phyloP scores from a whole-genome alignment of 2,329 filamentous ascomycete genomes.

The Aspergillus luchuensis region DNA sequence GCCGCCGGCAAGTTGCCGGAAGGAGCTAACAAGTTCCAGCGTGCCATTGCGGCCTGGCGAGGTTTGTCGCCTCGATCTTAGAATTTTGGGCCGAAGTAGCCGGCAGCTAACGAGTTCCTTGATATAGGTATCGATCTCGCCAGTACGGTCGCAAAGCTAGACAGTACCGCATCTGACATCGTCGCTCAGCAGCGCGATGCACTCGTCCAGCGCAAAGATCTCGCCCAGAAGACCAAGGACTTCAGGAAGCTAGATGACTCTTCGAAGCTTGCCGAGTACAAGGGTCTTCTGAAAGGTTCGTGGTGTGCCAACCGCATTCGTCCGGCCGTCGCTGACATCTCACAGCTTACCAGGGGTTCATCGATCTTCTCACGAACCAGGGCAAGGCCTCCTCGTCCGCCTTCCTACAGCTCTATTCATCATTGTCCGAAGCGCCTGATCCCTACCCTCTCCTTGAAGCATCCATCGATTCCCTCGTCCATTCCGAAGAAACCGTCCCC shows the following conservation, averaged over 20 bases:
- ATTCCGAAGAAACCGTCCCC: conserved; percentile 89
- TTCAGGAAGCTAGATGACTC: conserved; percentile 92
- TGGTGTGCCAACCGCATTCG: neutral
- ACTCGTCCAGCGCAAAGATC: conserved; percentile 92
- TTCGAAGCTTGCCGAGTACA: conserved; percentile 83
- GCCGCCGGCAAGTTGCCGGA: conserved; percentile 45
- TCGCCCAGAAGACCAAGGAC: conserved; percentile 99
- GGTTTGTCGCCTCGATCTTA: conserved; percentile 56
- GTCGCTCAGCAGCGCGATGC: conserved; percentile 91
- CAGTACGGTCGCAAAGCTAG: conserved; percentile 78
- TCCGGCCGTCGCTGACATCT: conserved; percentile 13
- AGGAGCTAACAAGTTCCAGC: conserved; percentile 90
- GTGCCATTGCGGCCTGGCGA: conserved; percentile 93
- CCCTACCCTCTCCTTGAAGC: conserved; percentile 95
- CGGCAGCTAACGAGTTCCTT: conserved; percentile 6
- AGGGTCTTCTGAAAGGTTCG: conserved; percentile 80
- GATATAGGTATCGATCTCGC: conserved; percentile 79
- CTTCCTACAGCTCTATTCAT: conserved; percentile 90
- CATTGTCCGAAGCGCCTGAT: conserved; percentile 91
- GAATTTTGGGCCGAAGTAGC: neutral
- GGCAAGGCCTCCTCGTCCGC: conserved; percentile 91
- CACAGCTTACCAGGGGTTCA: conserved; percentile 91
- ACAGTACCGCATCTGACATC: conserved; percentile 92
- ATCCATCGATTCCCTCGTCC: conserved; percentile 88
- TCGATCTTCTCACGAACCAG: conserved; percentile 93